Evolutionary conservation across 192 early-diverging fungal species (phyloP).

Genomic region (Dissophora globulifera): DNA sequence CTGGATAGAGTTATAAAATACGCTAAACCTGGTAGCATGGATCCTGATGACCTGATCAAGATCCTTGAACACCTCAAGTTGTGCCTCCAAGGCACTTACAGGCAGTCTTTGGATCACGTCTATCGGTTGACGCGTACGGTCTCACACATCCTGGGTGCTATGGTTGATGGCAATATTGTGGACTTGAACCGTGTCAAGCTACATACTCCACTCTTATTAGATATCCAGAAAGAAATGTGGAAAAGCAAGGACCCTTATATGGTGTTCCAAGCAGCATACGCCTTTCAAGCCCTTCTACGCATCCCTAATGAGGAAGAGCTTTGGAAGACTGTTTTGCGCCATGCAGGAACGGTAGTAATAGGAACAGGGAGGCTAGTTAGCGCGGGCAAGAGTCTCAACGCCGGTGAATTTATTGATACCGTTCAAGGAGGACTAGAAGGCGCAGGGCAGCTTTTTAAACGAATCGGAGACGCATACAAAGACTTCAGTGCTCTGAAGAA

Average conservation of each 20-base stretch:
- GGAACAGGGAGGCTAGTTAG: not conserved
- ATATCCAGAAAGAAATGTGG: not conserved
- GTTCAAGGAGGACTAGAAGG: not conserved
- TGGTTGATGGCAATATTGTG: conserved; percentile 4
- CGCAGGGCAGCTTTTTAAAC: not conserved
- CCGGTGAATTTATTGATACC: not conserved
- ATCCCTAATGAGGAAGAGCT: conserved; percentile 5
- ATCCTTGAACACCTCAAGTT: not conserved
- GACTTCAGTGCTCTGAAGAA: not conserved
- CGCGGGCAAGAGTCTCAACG: conserved; percentile 4
- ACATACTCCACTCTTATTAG: not conserved
- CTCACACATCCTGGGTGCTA: conserved; percentile 7
- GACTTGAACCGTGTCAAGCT: not conserved
- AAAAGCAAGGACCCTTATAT: conserved; percentile 4
- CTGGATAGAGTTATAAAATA: not conserved
- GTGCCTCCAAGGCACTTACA: not conserved
- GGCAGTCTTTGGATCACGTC: not conserved
- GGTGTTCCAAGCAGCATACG: conserved; percentile 4
- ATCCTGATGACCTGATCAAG: not conserved
- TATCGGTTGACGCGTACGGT: conserved; percentile 3
- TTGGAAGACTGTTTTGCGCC: not conserved
- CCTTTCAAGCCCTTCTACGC: conserved; percentile 11
- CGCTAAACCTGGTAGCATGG: not conserved
- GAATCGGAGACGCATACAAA: not conserved
- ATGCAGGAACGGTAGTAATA: not conserved